These are phyloP conservation scores for Botrytis medusae DNA, from an alignment of 2,329 filamentous ascomycete genomes.

Conservation along the genomic window DNA sequence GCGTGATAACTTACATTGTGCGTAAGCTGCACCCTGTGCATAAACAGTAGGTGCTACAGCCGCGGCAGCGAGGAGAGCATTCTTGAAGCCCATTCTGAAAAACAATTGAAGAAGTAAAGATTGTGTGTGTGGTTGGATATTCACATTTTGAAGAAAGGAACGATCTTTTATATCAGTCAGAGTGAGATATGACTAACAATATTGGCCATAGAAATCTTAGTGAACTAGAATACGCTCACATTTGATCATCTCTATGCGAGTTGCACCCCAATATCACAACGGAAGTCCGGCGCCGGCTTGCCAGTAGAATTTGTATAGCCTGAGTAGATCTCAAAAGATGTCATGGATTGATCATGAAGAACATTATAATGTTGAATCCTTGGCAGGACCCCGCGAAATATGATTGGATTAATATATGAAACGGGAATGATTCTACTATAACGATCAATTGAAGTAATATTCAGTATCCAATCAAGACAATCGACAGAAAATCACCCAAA, in stretches of 20 bases:
- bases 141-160: not conserved
- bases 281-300: constrained; percentile 32
- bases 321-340: constrained; percentile 14
- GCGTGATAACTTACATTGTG: constrained; percentile 33
- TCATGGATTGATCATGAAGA: constrained; percentile 11
- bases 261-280: constrained; percentile 13
- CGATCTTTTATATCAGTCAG: constrained; percentile 16
- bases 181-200: not conserved
- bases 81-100: constrained; percentile 35
- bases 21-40: constrained; percentile 34
- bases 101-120: constrained; percentile 17
- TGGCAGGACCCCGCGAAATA: not conserved
- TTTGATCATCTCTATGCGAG: not conserved
- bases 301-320: constrained; percentile 32
- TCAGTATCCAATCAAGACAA: not conserved
- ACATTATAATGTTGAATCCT: not conserved
- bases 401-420: not conserved
- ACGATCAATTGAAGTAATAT: not conserved
- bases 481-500: not conserved
- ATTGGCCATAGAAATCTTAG: not conserved
- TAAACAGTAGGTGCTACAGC: constrained; percentile 36
- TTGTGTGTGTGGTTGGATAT: not conserved
- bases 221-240: not conserved
- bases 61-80: constrained; percentile 36
- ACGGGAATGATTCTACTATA: not conserved